phyloP scores from a whole-genome alignment of 2,329 filamentous ascomycete genomes.

The Raffaelea albimanens region DNA sequence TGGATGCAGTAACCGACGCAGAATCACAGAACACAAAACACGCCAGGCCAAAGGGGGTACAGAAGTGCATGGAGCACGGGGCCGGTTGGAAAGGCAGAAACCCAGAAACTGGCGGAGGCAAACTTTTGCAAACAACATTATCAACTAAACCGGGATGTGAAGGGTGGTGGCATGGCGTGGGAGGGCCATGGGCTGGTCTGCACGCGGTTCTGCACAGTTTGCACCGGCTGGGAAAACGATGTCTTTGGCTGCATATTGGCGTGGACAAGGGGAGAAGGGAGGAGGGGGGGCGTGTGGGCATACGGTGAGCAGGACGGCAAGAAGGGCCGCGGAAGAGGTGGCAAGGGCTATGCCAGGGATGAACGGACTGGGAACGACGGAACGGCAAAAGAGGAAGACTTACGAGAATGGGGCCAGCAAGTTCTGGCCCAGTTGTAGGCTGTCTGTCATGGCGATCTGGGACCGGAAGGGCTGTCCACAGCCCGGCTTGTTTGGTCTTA shows the following conservation, averaged over 20 bases:
- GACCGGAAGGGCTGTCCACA: no score
- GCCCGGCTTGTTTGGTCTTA: no score
- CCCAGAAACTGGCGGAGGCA: background rate
- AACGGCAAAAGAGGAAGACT: no score
- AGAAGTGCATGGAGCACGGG: background rate
- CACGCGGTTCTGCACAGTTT: no score
- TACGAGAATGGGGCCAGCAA: no score
- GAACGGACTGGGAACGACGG: no score
- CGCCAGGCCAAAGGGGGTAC: no score
- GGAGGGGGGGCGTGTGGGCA: slow-evolving; percentile 1
- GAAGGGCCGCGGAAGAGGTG: background rate
- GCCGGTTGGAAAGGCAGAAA: background rate
- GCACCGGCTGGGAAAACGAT: slow-evolving; percentile 4
- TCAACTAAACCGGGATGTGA: background rate
- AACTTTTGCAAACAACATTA: no score
- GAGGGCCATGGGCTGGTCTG: no score
- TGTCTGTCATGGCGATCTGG: no score
- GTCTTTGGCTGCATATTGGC: slow-evolving; percentile 3
- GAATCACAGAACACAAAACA: background rate
- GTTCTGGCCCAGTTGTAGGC: no score
- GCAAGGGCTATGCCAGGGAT: background rate
- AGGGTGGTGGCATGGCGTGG: background rate
- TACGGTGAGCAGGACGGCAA: background rate
- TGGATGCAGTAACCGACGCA: no score
- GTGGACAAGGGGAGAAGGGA: background rate